Conservation (phyloP, 2,329 filamentous ascomycete species). For the Exophiala bonariae region DNA sequence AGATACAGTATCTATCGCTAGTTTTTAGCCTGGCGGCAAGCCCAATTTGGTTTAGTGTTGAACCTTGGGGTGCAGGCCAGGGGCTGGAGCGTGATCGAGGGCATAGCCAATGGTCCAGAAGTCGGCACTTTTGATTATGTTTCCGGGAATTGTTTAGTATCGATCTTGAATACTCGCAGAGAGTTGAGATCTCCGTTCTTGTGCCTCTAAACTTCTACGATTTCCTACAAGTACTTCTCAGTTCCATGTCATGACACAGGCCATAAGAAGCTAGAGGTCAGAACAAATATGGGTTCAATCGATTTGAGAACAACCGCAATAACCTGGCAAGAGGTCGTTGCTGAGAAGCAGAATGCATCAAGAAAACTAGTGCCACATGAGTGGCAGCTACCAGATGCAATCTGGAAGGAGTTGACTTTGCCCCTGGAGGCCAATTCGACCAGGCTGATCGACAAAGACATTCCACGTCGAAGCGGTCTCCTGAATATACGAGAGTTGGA, state of each 20-base stretch:
- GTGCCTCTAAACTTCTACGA: too few relatives aligned
- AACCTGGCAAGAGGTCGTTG: not conserved
- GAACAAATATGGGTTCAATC: not conserved
- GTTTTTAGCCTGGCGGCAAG: not conserved
- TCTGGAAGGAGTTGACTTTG: not conserved
- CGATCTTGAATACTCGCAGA: too few relatives aligned
- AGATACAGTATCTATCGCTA: slow-evolving; percentile 3
- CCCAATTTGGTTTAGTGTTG: not conserved
- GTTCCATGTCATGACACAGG: not conserved
- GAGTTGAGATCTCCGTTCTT: too few relatives aligned
- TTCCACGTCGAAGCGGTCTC: slow-evolving; percentile 34
- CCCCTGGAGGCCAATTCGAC: slow-evolving; percentile 1
- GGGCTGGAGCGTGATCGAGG: too few relatives aligned
- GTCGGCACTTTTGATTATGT: too few relatives aligned
- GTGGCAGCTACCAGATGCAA: not conserved
- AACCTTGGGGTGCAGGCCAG: not conserved
- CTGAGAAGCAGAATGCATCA: not conserved
- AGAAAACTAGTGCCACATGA: not conserved
- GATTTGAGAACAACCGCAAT: not conserved
- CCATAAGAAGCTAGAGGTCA: too few relatives aligned
- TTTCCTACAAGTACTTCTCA: not conserved
- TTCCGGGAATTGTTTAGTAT: too few relatives aligned
- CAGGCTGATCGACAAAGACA: not conserved
- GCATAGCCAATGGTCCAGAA: too few relatives aligned
- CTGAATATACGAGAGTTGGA: slow-evolving; percentile 44